Evolutionary conservation across 2,329 filamentous ascomycete genomes (phyloP), one percentile per base, ranked within the genome.

Genomic region (Sordariomycetes sp.): DNA sequence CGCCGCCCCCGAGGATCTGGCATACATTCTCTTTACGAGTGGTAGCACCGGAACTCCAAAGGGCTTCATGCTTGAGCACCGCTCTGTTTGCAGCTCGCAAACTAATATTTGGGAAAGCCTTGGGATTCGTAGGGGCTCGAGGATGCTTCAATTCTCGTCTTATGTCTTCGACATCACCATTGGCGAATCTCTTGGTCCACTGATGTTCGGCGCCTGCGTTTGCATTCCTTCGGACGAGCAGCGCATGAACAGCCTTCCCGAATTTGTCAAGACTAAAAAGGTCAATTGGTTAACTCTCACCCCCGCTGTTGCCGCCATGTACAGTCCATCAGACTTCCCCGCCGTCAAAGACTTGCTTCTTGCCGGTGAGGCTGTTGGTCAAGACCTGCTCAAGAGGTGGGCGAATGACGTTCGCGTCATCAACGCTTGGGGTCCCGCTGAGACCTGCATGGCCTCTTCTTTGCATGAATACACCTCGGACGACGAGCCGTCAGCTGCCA

Each of bases 141-240:
- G n/a, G n/a, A n/a, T n/a, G n/a, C n/a, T 29, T 11, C 35, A 37
- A 17, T 37, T 33, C 24, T 20, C 30, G 9, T 20, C 30, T 7
- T 38, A 27, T 30, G 32, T 29, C 10, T 38, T 38, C 32, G 35
- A 38, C 26, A 18, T 34, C 15, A 27, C 16, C 9, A 26, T 34
- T 19, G 32, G 29, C 15, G 35, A 38, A 32, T 23, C 34, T 27
- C 15, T 23, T 14, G n/a, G n/a, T 8, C 11, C 35, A 6, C 26
- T 33, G 12, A 15, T 34, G 12, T 35, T 46, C 5, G 62, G 62
- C 14, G 61, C 56, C 6, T 58, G 55, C 16, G 41, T 65, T 1
- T 63, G 59, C 19, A 48, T 64, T 2, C 57, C 60, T 1, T 55
- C 51, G 2, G 57, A 64, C 12, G 46, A 50, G 1, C 12, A 21